Conservation (phyloP, 208 protist species). For the Acanthamoeba healyi region DNA sequence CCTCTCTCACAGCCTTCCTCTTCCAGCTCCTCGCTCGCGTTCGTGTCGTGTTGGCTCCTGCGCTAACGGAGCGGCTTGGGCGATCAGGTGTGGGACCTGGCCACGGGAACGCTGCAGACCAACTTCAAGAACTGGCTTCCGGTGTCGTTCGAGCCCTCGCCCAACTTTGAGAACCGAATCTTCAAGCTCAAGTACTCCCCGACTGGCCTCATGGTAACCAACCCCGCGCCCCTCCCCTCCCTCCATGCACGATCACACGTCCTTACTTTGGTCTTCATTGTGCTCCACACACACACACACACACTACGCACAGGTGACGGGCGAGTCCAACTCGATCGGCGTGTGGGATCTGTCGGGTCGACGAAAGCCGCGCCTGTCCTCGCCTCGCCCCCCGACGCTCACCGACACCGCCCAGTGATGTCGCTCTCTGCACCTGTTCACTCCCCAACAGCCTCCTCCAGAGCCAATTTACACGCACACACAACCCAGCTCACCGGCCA, state of each 20-base stretch:
- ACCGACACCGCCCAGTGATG: too few relatives aligned
- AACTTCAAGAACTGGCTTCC: conserved; percentile 55
- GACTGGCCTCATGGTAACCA: background rate
- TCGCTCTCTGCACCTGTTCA: too few relatives aligned
- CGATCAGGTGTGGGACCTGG: conserved; percentile 29
- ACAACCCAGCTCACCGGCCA: too few relatives aligned
- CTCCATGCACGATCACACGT: background rate
- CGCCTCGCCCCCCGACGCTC: too few relatives aligned
- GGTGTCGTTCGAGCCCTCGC: background rate
- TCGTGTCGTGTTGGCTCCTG: too few relatives aligned
- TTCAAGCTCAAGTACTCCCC: conserved; percentile 48
- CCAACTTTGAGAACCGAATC: conserved; percentile 36
- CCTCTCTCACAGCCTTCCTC: background rate
- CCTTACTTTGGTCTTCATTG: background rate
- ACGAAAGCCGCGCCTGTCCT: background rate
- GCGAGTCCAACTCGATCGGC: conserved; percentile 28
- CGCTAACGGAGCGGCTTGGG: too few relatives aligned
- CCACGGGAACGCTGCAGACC: background rate
- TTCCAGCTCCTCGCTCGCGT: too few relatives aligned
- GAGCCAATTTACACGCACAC: too few relatives aligned
- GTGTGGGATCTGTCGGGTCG: conserved; percentile 5
- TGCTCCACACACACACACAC: background rate
- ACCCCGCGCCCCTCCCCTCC: background rate
- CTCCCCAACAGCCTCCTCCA: too few relatives aligned
- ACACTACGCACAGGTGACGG: background rate